A percentile compares a stretch with the other conserved stretches of the same genome.
Evolutionary conservation across 2,329 filamentous ascomycete genomes (phyloP).

Genomic region (Ceratocystis colombiana): DNA sequence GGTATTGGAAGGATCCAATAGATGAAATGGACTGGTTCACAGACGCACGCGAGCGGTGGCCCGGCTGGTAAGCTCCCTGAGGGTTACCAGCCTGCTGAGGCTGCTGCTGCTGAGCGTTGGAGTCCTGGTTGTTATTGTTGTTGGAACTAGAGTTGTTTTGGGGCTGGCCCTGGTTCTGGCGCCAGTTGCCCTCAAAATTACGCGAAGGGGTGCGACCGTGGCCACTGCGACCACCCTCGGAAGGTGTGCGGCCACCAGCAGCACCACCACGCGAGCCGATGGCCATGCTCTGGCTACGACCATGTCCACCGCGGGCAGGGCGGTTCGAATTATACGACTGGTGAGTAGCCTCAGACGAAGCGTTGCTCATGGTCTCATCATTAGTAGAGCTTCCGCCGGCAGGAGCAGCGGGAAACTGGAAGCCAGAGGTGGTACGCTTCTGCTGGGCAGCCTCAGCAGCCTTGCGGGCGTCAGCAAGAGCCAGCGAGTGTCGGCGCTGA

Average conservation of each 20-base stretch:
- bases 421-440: constrained; percentile 85
- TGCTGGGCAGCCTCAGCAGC: constrained; percentile 93
- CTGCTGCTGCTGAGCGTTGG: constrained; percentile 25
- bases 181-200: constrained; percentile 98
- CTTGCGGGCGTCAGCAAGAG: constrained; percentile 92
- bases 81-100: constrained; percentile 44
- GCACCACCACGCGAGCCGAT: constrained; percentile 60
- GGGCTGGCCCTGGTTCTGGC: constrained; percentile 54
- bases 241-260: constrained; percentile 49
- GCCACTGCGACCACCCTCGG: constrained; percentile 59
- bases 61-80: constrained; percentile 67
- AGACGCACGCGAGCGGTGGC: constrained; percentile 76
- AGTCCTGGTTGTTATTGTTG: constrained; percentile 16
- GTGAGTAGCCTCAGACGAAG: constrained; percentile 32
- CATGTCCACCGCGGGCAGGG: constrained; percentile 51
- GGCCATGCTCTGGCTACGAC: constrained; percentile 87
- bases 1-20: constrained; percentile 81
- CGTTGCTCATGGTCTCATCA: constrained; percentile 37
- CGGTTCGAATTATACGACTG: constrained; percentile 37
- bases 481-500: constrained; percentile 86
- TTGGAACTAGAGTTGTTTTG: neutral
- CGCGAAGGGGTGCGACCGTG: constrained; percentile 76
- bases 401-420: constrained; percentile 81
- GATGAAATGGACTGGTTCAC: constrained; percentile 69
- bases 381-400: constrained; percentile 49